Conservation (phyloP, 163 green algal genomes). For the Scenedesmus sp. region DNA sequence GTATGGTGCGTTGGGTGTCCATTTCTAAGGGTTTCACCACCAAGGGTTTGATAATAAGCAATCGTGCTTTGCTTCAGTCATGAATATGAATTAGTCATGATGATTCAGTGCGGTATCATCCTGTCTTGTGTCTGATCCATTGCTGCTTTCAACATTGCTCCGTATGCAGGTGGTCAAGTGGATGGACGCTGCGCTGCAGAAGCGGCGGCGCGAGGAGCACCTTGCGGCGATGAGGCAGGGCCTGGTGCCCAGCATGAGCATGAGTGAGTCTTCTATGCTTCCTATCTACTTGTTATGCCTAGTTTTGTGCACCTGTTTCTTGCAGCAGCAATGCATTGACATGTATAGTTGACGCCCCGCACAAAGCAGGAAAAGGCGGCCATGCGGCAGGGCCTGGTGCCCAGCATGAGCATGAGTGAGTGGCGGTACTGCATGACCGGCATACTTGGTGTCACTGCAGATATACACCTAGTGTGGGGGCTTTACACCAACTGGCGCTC, state of each 20-base stretch:
- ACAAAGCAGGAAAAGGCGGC: slow-evolving; percentile 9
- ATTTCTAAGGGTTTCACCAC: too few relatives aligned
- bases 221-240: slow-evolving; percentile 56
- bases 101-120: too few relatives aligned
- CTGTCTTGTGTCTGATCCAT: background rate
- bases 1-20: slow-evolving; percentile 55
- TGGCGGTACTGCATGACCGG: too few relatives aligned
- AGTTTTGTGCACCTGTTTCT: background rate
- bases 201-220: slow-evolving; percentile 67
- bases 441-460: too few relatives aligned
- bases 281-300: background rate
- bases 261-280: slow-evolving; percentile 20
- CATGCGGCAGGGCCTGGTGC: slow-evolving; percentile 55
- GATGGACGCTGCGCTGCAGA: slow-evolving; percentile 75
- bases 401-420: slow-evolving; percentile 45
- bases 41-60: background rate
- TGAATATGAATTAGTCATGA: too few relatives aligned
- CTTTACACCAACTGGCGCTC: too few relatives aligned
- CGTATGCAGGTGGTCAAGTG: slow-evolving; percentile 56
- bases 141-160: background rate
- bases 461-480: too few relatives aligned
- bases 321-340: background rate
- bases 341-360: too few relatives aligned
- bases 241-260: slow-evolving; percentile 49
- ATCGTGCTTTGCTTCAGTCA: background rate